Evolutionary conservation across 768 basidiomycete genomes (phyloP), one percentile per base, ranked within the genome.

Genomic region (Leccinellum luteum): DNA sequence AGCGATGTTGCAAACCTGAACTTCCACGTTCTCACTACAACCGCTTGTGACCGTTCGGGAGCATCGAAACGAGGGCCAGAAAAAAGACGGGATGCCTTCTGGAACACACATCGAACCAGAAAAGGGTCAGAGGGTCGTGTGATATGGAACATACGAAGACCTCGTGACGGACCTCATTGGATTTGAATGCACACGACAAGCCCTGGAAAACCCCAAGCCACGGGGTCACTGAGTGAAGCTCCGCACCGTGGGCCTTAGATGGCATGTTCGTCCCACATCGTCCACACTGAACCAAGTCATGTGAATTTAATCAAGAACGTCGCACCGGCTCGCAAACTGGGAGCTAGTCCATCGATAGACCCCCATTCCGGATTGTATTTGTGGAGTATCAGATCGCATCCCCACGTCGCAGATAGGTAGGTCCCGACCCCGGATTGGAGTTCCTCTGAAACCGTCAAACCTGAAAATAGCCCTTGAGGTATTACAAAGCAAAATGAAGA

Each of bases 321-420:
- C 51, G 56, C 57, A 55, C 65, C 19, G 28, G 65, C 55, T 64
- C 55, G 48, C 32, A 35, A 57, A 44, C 47, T 35, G 57, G 27
- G n/a, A 56, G 19, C 15, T 14, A 27, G 50, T 44, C 47, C 52
- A 57, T 58, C 54, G 56, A 57, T 60, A 28, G 13, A 56, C 19
- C 52, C 50, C 44, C 44, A 35, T 55, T 27, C 48, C 49, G 54
- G 52, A 54, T 45, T 48, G 25, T 51, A 47, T 41, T 41, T 60
- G 53, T 51, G 51, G 60, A 53, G 53, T 52, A 59, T 60, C 32
- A 45, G 51, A 56, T 65, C 51, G 44, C 35, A 55, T 48, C 57
- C 63, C 58, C 66, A 59, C 55, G 38, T 58, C 65, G 66, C 67
- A 52, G 60, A 65, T 65, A 59, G 49, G 60, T 52, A 63, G 60